Base-by-base conservation (phyloP, 495 filamentous ascomycete species). In the Pyronema omphalodes region DNA sequence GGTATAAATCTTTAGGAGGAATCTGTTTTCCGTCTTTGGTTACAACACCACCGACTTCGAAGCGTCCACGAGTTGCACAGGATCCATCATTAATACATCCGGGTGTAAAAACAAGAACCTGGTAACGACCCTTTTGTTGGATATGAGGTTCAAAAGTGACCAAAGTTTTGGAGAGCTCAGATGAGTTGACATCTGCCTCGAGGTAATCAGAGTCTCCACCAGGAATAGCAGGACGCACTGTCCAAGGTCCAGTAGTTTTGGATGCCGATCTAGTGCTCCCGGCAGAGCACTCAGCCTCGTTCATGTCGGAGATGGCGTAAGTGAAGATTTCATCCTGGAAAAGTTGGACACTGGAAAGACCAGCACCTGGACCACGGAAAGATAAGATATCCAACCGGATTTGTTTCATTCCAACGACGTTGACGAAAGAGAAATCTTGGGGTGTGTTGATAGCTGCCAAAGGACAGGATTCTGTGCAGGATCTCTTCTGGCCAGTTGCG, bases 401-500 rank as follows among this genome's bases (percentile, higher is more conserved):
- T n/a, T 73, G 76, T 59, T 78, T 79, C 88, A 95, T 95, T 39
- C 85, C 88, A 56, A 96, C 76, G 6, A 63, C 66, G 64, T 95
- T 93, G 37, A 91, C 84, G 59, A 99, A 91, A 44, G 74, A 72
- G 67, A 96, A 99, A 56, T 99, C 91, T 65, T 94, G 86, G 53
- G 77, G 87, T 44, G 74, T 69, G 45, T 82, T 69, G 6, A 64
- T 71, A 57, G 76, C 70, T 49, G 85, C 84, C 52, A 99, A 75
- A 7, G 86, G 82, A 57, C 91, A 99, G 56, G 74, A 70, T 48
- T 75, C 77, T 37, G 88, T 84, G 67, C 91, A 98, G 46, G 71
- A 75, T 33, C 69, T 69, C 41, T 81, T 77, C 35, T 77, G 68
- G 1, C 77, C 75, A 0, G 82, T 81, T 0, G 68, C 73, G 0